Evolutionary conservation across 73 alveolate species (phyloP).

Genomic region (Paramecium caudatum): DNA sequence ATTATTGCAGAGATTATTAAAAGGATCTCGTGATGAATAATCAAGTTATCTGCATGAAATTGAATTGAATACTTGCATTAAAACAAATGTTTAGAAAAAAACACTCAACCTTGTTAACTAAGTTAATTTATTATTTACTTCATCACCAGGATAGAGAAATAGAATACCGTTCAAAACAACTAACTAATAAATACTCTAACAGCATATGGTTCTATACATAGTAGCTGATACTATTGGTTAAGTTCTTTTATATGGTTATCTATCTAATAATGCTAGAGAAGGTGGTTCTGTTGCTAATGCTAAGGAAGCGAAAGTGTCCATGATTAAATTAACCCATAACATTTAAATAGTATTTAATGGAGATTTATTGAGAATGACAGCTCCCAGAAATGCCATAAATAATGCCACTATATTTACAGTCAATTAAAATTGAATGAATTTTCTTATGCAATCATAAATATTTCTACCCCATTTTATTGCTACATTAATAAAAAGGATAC

Average conservation of each 20-base stretch:
- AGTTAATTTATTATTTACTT: slow-evolving; percentile 40
- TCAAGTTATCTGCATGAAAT: slow-evolving; percentile 89
- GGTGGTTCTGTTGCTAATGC: slow-evolving; percentile 96
- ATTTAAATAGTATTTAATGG: slow-evolving; percentile 94
- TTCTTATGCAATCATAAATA: slow-evolving; percentile 84
- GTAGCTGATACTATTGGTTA: slow-evolving; percentile 85
- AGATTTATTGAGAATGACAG: slow-evolving; percentile 86
- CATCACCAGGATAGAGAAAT: slow-evolving; percentile 52
- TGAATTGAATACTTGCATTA: slow-evolving; percentile 92
- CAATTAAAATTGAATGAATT: slow-evolving; percentile 87
- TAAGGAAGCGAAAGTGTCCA: slow-evolving; percentile 95
- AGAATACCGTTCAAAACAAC: slow-evolving; percentile 50
- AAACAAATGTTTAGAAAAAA: slow-evolving; percentile 90
- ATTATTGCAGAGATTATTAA: slow-evolving; percentile 84
- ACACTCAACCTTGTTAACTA: slow-evolving; percentile 77
- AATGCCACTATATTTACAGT: slow-evolving; percentile 90
- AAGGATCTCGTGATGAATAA: slow-evolving; percentile 82
- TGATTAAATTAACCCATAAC: slow-evolving; percentile 90
- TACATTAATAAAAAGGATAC: slow-evolving; percentile 71
- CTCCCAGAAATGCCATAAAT: slow-evolving; percentile 87
- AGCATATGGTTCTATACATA: slow-evolving; percentile 84
- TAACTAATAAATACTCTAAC: slow-evolving; percentile 73
- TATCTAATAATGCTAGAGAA: slow-evolving; percentile 77
- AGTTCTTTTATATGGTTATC: slow-evolving; percentile 83
- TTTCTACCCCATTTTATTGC: slow-evolving; percentile 89